phyloP scores from a whole-genome alignment of 2,329 filamentous ascomycete genomes.

The Neofusicoccum laricinum region DNA sequence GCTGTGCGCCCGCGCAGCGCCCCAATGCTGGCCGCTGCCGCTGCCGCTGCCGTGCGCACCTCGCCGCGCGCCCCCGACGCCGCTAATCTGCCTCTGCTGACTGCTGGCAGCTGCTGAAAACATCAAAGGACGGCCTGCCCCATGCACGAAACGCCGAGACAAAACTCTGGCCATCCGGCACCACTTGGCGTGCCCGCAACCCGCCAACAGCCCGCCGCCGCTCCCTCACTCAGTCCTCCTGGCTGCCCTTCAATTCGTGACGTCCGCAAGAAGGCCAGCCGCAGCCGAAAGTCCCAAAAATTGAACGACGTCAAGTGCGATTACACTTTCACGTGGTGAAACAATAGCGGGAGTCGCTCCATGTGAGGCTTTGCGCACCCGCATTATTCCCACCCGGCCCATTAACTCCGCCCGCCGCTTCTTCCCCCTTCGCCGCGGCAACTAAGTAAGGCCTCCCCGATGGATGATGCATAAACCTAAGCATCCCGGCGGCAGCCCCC shows the following conservation, averaged over 20 bases:
- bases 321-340: conserved; percentile 9
- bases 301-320: background rate
- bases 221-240: background rate
- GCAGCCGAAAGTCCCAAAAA: too few relatives aligned
- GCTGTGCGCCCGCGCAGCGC: background rate
- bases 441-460: background rate
- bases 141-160: background rate
- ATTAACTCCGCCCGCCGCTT: background rate
- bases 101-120: background rate
- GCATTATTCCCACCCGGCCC: background rate
- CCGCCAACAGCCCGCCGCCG: background rate
- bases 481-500: too few relatives aligned
- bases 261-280: background rate
- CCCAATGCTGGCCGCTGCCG: background rate
- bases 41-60: background rate
- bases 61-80: background rate
- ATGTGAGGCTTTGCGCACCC: too few relatives aligned
- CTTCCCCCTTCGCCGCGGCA: background rate
- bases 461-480: background rate
- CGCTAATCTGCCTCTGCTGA: too few relatives aligned
- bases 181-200: background rate
- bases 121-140: background rate
- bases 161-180: background rate
- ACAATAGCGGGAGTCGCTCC: background rate
- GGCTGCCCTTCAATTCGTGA: background rate